These are phyloP conservation scores for Erodium texanum DNA, from an alignment of 441 rosid genomes.

Conservation along the genomic window DNA sequence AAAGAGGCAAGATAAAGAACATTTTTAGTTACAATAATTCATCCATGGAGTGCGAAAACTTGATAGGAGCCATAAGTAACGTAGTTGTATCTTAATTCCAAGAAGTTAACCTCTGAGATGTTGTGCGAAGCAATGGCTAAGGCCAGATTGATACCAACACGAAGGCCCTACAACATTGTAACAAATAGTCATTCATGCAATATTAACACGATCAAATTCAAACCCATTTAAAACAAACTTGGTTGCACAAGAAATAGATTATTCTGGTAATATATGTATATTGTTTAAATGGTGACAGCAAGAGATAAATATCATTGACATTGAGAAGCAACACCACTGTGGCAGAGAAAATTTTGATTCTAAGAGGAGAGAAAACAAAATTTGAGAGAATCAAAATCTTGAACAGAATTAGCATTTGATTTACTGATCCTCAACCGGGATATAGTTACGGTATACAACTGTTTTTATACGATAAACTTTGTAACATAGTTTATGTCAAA, in stretches of 20 bases:
- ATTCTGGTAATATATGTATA: neutral
- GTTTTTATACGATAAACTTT: neutral
- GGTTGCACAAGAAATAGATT: neutral
- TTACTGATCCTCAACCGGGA: neutral
- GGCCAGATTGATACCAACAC: conserved; percentile 92
- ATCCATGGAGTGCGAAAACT: neutral
- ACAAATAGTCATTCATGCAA: neutral
- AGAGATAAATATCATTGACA: neutral
- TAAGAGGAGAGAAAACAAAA: too few species aligned
- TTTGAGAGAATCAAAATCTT: too few species aligned
- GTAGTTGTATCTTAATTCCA: conserved; percentile 10
- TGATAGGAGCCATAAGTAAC: conserved; percentile 7
- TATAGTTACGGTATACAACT: neutral
- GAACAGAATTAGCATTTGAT: neutral
- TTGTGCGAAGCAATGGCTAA: conserved; percentile 96
- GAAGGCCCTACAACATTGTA: conserved; percentile 60
- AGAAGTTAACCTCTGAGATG: conserved; percentile 80
- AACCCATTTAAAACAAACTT: neutral
- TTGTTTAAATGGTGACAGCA: neutral
- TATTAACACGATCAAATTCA: neutral
- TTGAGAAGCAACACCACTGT: neutral
- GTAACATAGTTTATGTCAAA: too few species aligned
- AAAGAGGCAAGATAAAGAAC: neutral
- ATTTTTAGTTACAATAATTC: neutral
- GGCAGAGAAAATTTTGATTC: neutral